A percentile compares a stretch with the other conserved stretches of the same genome.
These are phyloP conservation scores for Saccharomycopsis javanensis DNA, from an alignment of 805 yeast genomes.

Conservation along the genomic window DNA sequence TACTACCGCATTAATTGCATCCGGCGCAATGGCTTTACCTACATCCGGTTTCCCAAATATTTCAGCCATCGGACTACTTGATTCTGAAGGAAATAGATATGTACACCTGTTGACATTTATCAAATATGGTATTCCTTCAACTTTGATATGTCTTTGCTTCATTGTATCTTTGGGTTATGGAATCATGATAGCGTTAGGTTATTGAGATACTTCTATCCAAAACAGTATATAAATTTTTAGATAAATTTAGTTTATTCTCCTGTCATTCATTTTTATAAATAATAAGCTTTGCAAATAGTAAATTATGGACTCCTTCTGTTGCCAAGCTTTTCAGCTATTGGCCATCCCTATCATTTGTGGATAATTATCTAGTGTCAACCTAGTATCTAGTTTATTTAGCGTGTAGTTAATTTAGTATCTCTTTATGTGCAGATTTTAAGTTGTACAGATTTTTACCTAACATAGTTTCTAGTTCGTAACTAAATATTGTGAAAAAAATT, in stretches of 20 bases:
- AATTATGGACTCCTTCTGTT: too few species aligned
- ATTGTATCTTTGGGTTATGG: conserved; percentile 74
- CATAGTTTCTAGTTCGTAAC: too few species aligned
- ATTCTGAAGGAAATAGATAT: conserved; percentile 86
- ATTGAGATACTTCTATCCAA: too few species aligned
- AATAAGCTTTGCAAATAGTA: background rate
- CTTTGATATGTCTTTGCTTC: conserved; percentile 65
- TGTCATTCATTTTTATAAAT: background rate
- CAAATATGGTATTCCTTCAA: conserved; percentile 83
- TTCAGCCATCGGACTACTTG: conserved; percentile 90
- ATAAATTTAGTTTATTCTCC: background rate
- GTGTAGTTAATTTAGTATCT: too few species aligned
- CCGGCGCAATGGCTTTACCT: conserved; percentile 96
- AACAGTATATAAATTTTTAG: background rate
- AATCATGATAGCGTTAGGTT: conserved; percentile 31
- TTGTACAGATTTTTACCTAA: too few species aligned
- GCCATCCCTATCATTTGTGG: too few species aligned
- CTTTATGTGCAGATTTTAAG: too few species aligned
- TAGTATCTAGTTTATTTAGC: background rate
- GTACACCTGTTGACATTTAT: conserved; percentile 80
- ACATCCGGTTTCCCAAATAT: conserved; percentile 98
- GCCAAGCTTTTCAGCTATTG: too few species aligned
- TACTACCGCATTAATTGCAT: conserved; percentile 61
- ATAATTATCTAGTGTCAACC: too few species aligned
- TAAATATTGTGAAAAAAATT: conserved; percentile 6